A percentile compares a stretch with the other conserved stretches of the same genome.
phyloP scores from a whole-genome alignment of 345 rosid genomes.

The Populus simonii region DNA sequence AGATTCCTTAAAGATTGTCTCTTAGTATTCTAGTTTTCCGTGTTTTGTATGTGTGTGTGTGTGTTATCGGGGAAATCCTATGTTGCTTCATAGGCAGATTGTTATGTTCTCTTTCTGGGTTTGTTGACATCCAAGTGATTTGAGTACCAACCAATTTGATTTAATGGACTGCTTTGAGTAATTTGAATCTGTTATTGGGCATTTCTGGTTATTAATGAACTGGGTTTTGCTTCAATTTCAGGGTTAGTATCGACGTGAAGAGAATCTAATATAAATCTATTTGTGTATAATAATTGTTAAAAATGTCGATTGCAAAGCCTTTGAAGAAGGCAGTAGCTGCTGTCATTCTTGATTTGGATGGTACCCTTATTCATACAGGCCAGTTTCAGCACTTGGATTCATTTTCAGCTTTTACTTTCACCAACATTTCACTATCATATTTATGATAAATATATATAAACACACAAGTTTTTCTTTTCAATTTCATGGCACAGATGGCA shows the following conservation, averaged over 20 bases:
- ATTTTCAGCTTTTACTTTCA: neutral
- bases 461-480: neutral
- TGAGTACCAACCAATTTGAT: too few relatives aligned
- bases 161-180: neutral
- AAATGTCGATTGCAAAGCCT: slow-evolving; percentile 36
- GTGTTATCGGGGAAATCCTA: neutral
- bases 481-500: slow-evolving; percentile 15
- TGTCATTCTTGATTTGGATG: slow-evolving; percentile 75
- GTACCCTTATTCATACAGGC: slow-evolving; percentile 69
- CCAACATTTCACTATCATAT: neutral
- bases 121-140: neutral
- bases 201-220: neutral
- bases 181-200: neutral
- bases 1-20: neutral
- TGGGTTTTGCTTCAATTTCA: neutral
- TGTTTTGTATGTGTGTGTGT: neutral
- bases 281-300: neutral
- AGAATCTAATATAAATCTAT: neutral
- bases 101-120: too few relatives aligned
- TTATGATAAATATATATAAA: neutral
- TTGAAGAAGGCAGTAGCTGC: slow-evolving; percentile 14
- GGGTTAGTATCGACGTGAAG: neutral
- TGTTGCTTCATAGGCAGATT: neutral
- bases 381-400: neutral
- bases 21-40: neutral